Conservation (phyloP, 495 filamentous ascomycete genomes). For the Penicillium riverlandense region DNA sequence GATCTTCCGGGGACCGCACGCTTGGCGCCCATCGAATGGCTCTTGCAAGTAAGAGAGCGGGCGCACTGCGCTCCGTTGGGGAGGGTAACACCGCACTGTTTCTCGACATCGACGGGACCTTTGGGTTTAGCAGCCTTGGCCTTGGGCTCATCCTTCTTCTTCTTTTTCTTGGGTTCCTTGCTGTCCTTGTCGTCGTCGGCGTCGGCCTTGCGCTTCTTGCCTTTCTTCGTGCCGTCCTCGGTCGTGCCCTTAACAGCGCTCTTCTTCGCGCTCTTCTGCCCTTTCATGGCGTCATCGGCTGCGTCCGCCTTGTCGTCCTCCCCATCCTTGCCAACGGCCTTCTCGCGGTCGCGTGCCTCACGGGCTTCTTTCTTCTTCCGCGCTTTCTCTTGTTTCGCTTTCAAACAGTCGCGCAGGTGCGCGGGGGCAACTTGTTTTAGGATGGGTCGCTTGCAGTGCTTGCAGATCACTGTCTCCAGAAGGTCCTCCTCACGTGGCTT, state of each 20-base stretch:
- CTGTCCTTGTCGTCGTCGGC: slow-evolving; percentile 38
- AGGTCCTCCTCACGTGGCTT: slow-evolving; percentile 61
- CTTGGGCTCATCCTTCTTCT: slow-evolving; percentile 87
- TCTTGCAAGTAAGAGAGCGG: slow-evolving; percentile 90
- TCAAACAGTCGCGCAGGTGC: slow-evolving; percentile 64
- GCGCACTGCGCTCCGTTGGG: slow-evolving; percentile 84
- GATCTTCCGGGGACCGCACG: slow-evolving; percentile 82
- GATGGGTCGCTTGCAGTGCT: slow-evolving; percentile 72
- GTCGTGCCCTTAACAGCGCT: slow-evolving; percentile 54
- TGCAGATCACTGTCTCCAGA: slow-evolving; percentile 66
- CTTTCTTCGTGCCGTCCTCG: slow-evolving; percentile 57
- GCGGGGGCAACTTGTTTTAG: slow-evolving; percentile 52
- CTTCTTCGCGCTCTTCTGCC: slow-evolving; percentile 65
- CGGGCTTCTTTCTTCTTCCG: slow-evolving; percentile 72
- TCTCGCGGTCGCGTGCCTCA: slow-evolving; percentile 57
- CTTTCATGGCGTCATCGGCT: slow-evolving; percentile 32
- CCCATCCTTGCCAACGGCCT: slow-evolving; percentile 55
- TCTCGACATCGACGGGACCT: slow-evolving; percentile 94
- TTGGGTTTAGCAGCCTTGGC: slow-evolving; percentile 82
- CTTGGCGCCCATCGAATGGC: slow-evolving; percentile 94
- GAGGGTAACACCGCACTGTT: slow-evolving; percentile 88
- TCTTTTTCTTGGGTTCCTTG: slow-evolving; percentile 81
- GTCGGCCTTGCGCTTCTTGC: slow-evolving; percentile 92
- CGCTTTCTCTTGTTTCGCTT: slow-evolving; percentile 71
- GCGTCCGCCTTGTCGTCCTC: slow-evolving; percentile 34